These are phyloP conservation scores for Blastocystis sp. DNA, from an alignment of 352 stramenopile genomes.

Conservation along the genomic window DNA sequence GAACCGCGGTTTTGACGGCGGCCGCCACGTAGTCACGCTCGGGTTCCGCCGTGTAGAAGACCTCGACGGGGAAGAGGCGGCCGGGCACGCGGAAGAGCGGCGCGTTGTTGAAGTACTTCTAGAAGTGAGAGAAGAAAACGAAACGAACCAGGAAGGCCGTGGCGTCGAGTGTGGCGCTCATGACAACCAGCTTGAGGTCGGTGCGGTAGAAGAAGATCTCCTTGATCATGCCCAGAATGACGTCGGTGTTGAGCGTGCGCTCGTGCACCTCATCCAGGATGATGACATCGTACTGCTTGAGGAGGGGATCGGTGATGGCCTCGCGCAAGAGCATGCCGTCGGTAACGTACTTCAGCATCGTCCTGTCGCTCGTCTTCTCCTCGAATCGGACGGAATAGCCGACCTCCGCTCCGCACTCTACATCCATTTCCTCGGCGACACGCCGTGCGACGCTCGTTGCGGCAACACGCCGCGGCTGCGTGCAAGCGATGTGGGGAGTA, in stretches of 20 bases:
- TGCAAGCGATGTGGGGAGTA: constrained; percentile 65
- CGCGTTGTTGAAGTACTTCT: constrained; percentile 87
- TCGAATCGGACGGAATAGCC: constrained; percentile 99
- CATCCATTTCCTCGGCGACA: constrained; percentile 76
- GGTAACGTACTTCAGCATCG: constrained; percentile 83
- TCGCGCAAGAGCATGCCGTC: constrained; percentile 95
- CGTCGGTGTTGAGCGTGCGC: constrained; percentile 91
- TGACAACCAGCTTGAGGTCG: constrained; percentile 96
- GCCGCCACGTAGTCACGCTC: constrained; percentile 96
- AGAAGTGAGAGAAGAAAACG: constrained; percentile 73
- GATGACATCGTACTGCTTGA: constrained; percentile 91
- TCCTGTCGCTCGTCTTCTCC: constrained; percentile 81
- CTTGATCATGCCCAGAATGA: constrained; percentile 95
- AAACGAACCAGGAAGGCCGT: constrained; percentile 82
- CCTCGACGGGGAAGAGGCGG: constrained; percentile 94
- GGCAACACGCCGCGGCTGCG: constrained; percentile 64
- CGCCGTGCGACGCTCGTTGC: constrained; percentile 57
- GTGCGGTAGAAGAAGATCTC: constrained; percentile 86
- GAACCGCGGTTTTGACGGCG: constrained; percentile 75
- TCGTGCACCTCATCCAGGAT: constrained; percentile 96
- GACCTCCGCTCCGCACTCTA: constrained; percentile 90
- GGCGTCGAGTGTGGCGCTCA: constrained; percentile 97
- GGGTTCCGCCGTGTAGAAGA: constrained; percentile 89
- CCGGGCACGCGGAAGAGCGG: constrained; percentile 90
- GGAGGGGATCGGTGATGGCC: constrained; percentile 89